Percentiles rank a stretch among this genome's conserved stretches.
Evolutionary conservation across 2,329 filamentous ascomycete genomes (phyloP).

Genomic region (Pseudogymnoascus sp.): DNA sequence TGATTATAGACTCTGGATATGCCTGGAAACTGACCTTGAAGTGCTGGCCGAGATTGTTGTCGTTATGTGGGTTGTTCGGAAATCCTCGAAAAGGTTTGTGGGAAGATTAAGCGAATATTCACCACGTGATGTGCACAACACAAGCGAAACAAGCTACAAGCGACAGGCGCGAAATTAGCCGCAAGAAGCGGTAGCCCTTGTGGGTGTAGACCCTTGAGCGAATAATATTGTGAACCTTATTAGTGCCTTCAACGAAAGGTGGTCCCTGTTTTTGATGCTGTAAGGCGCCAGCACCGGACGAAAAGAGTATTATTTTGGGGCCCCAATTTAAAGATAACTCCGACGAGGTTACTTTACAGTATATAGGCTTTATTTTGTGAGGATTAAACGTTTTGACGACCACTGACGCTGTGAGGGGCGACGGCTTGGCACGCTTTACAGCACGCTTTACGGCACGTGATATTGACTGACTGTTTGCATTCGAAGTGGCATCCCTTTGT

Average conservation of each 20-base stretch:
- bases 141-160: slow-evolving; percentile 3
- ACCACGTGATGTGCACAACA: slow-evolving; percentile 1
- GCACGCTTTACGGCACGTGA: not conserved
- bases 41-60: slow-evolving; percentile 37
- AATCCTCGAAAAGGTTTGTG: slow-evolving; percentile 8
- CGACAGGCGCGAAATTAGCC: slow-evolving; percentile 4
- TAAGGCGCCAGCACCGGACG: not conserved
- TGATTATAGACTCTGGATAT: slow-evolving; percentile 17
- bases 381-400: not conserved
- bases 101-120: slow-evolving; percentile 8
- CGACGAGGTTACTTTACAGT: not conserved
- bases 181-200: not conserved
- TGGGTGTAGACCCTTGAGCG: not conserved
- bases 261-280: not conserved
- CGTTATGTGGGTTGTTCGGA: slow-evolving; percentile 24
- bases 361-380: not conserved
- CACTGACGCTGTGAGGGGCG: not conserved
- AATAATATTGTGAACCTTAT: not conserved
- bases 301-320: not conserved
- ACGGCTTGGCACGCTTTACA: not conserved
- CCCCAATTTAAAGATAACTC: not conserved
- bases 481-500: not conserved
- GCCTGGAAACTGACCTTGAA: slow-evolving; percentile 38
- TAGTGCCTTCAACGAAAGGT: not conserved
- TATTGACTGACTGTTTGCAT: not conserved